These are phyloP conservation scores for Arabidopsis thaliana DNA, from an alignment of 345 rosid species.

Conservation along the genomic window DNA sequence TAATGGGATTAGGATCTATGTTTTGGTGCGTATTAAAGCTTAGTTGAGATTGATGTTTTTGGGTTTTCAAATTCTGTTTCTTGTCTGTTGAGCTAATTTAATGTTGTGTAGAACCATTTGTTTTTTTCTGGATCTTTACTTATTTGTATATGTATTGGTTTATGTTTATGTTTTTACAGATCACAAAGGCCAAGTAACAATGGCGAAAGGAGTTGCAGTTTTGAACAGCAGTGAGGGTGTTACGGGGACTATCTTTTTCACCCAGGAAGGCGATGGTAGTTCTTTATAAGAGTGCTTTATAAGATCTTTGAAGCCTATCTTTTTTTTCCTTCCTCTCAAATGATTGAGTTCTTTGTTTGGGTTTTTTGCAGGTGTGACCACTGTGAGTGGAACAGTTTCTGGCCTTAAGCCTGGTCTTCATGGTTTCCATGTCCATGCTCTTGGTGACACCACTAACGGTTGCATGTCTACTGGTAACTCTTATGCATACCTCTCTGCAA, in stretches of 20 bases:
- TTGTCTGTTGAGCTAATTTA: not conserved
- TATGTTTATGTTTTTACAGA: conserved; percentile 50
- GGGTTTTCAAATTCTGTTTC: not conserved
- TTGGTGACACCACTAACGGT: conserved; percentile 97
- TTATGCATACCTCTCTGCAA: not conserved
- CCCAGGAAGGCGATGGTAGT: conserved; percentile 85
- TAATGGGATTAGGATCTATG: conserved; percentile 2
- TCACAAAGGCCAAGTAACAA: conserved; percentile 61
- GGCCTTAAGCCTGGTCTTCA: conserved; percentile 96
- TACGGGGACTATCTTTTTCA: conserved; percentile 70
- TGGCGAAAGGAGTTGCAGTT: conserved; percentile 90
- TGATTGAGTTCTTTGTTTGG: conserved; percentile 12
- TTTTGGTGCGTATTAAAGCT: not conserved
- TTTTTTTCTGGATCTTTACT: conserved; percentile 5
- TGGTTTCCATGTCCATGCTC: conserved; percentile 97
- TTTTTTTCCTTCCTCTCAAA: not conserved
- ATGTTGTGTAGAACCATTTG: not conserved
- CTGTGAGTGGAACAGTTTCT: conserved; percentile 74
- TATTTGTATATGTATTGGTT: conserved; percentile 13
- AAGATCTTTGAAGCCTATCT: not conserved
- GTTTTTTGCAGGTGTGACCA: conserved; percentile 63
- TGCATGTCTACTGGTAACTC: conserved; percentile 96
- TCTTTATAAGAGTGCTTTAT: not conserved
- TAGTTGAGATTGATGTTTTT: not conserved
- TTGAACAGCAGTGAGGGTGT: conserved; percentile 79